phyloP scores from a whole-genome alignment of 1,284 basidiomycete genomes.

The Hemileia vastatrix region DNA sequence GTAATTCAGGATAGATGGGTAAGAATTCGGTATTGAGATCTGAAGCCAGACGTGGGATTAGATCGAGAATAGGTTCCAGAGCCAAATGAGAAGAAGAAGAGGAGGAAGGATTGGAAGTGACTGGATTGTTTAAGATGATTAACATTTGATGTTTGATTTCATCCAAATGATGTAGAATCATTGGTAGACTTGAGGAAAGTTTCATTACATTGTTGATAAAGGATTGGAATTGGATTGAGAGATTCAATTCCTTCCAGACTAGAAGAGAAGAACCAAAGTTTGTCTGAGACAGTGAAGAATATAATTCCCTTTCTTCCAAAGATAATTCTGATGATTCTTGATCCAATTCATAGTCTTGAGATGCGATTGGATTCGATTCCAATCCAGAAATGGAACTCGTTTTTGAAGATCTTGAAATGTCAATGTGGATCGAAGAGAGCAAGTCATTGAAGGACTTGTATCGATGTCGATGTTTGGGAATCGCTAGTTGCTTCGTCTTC shows the following conservation, averaged over 20 bases:
- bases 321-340: too few relatives aligned
- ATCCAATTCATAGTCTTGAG: slow-evolving; percentile 29
- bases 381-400: slow-evolving; percentile 29
- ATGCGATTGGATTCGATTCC: slow-evolving; percentile 27
- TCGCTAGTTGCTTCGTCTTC: not conserved
- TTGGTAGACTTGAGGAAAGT: too few relatives aligned
- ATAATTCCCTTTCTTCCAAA: too few relatives aligned
- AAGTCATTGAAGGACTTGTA: slow-evolving; percentile 44
- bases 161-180: too few relatives aligned
- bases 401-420: slow-evolving; percentile 28
- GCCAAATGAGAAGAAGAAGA: slow-evolving; percentile 29
- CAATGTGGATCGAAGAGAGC: slow-evolving; percentile 37
- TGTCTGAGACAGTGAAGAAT: too few relatives aligned
- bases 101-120: not conserved
- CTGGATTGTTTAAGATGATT: slow-evolving; percentile 15
- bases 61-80: slow-evolving; percentile 39
- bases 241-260: too few relatives aligned
- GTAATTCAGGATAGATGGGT: slow-evolving; percentile 35
- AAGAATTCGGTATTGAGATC: slow-evolving; percentile 40
- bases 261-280: too few relatives aligned
- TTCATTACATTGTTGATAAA: too few relatives aligned
- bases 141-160: too few relatives aligned
- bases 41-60: slow-evolving; percentile 40
- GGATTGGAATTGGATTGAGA: too few relatives aligned
- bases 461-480: slow-evolving; percentile 25